Base-by-base conservation (phyloP, 2,329 filamentous ascomycete genomes). In the Diaporthe citri region DNA sequence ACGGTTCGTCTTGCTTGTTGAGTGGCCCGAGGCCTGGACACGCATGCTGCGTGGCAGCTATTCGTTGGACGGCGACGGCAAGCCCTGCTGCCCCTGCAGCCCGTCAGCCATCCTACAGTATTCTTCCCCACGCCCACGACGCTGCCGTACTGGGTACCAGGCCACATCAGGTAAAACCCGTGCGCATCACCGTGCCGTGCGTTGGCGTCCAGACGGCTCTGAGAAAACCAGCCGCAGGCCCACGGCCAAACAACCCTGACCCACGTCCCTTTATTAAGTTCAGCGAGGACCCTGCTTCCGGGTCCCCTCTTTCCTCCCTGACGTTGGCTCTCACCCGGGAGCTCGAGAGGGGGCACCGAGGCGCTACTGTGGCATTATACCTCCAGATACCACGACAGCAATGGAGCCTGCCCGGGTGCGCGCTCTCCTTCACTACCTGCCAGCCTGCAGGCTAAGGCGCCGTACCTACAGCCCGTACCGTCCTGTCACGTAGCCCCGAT, bases 41-140 rank as follows among this genome's bases (percentile, higher is more conserved):
- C 71, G 64, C 59, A 41, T 75, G 74, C 74, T 66, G 73, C 72
- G 74, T 70, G 74, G 74, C 72, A 41, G n/a, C 66, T 67, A 66
- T 60, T 71, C 72, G 72, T 76, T 76, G 74, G 74, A 72, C 71
- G 71, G 43, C 22, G 55, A 52, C 43, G 39, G 56, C 55, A 39
- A 73, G 41, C 43, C 60, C 52, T 71, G 28, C 41, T 34, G 55
- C 52, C 70, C 70, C 57, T 62, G 43, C 56, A 34, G 34, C 56
- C 59, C 51, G 70, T 62, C 70, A 64, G 70, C 70, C 70, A 72
- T 62, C 70, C 56, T 64, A n/a, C n/a, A n/a, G n/a, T n/a, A 55
- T 72, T 72, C 70, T 72, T 72, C 70, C 70, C 70, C 57, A 64
- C 70, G 57, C 67, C 59, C 73, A 72, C 51, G 57, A 41, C 46